phyloP scores from a whole-genome alignment of 2,329 filamentous ascomycete genomes.

The Rachicladosporium sp. region DNA sequence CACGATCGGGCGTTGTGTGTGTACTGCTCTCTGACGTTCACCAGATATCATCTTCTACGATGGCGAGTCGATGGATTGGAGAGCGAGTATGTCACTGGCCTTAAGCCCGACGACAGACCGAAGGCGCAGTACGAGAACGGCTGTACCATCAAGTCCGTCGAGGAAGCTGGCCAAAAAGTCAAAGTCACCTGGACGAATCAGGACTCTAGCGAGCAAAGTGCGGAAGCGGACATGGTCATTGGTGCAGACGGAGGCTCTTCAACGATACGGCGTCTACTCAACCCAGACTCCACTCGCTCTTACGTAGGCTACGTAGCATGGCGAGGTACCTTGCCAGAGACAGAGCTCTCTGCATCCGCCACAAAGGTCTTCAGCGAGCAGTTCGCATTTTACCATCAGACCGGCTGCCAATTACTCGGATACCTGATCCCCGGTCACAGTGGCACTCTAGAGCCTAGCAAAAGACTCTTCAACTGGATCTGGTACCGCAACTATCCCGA shows the following conservation, averaged over 20 bases:
- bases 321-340: slow-evolving; percentile 21
- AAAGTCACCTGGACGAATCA: slow-evolving; percentile 17
- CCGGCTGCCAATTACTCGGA: slow-evolving; percentile 27
- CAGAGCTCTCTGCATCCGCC: slow-evolving; percentile 22
- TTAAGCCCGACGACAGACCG: slow-evolving; percentile 7
- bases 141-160: slow-evolving; percentile 17
- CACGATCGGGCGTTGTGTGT: too few species aligned
- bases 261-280: slow-evolving; percentile 15
- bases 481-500: slow-evolving; percentile 35
- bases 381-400: slow-evolving; percentile 29
- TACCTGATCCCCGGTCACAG: slow-evolving; percentile 35
- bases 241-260: slow-evolving; percentile 31
- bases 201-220: slow-evolving; percentile 11
- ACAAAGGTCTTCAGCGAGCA: slow-evolving; percentile 24
- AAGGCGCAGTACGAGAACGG: slow-evolving; percentile 20
- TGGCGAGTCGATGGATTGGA: slow-evolving; percentile 33
- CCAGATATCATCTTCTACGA: slow-evolving; percentile 30
- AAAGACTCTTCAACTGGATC: slow-evolving; percentile 36
- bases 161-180: slow-evolving; percentile 11
- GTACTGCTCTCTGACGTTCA: too few species aligned
- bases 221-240: slow-evolving; percentile 27
- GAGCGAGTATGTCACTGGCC: slow-evolving; percentile 16
- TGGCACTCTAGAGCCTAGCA: slow-evolving; percentile 26
- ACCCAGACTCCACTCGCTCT: slow-evolving; percentile 16
- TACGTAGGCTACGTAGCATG: slow-evolving; percentile 23